Base-by-base conservation (phyloP, 148 eudicot genomes). In the Amaranthus cruentus region DNA sequence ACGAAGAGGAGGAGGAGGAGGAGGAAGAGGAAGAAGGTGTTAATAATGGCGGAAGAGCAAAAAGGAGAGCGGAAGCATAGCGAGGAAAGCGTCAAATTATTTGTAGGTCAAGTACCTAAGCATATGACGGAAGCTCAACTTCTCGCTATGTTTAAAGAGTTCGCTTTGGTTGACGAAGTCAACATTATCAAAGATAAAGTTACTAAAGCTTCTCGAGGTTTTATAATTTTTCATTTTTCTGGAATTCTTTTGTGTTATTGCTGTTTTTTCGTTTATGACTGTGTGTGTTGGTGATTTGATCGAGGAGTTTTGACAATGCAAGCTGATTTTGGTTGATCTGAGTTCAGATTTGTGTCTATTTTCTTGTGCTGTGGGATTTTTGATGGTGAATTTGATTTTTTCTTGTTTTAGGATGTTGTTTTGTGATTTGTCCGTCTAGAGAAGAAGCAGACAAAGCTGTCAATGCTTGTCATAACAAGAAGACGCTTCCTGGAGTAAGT, bases 21-120 rank as follows among this genome's bases (percentile, higher is more conserved):
- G 62, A 73, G 75, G 67, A 76, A 74, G 84, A 77, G 78, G 74
- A 28, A 62, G 69, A 67, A 66, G 56, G 43, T 50, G 81, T 51
- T 49, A 71, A 73, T 80, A 82, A 88, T 88, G 96, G 91, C 87
- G 85, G 90, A 90, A 71, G 84, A 72, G 63, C 73, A 82, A 11
- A 44, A 74, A 50, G 50, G 54, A 53, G 68, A 46, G 73, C 72
- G 76, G 14, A 75, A 73, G 63, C 84, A 83, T 58, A 76, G 87
- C 71, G 99, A 85, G 51, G 98, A 90, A 53, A 90, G 94, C 81
- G 99, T 95, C 81, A 95, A 95, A 85, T 81, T 92, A 75, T 95
- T 95, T 81, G 99, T 95, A 28, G 99, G 99, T 56, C 99, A 95
- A 88, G 91, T 92, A 2, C 99, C 99, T 7, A 95, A 95, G 85